A percentile compares a stretch with the other conserved stretches of the same genome.
Conservation (phyloP, 2,329 filamentous ascomycete genomes). For the Paraconiothyrium sp. region DNA sequence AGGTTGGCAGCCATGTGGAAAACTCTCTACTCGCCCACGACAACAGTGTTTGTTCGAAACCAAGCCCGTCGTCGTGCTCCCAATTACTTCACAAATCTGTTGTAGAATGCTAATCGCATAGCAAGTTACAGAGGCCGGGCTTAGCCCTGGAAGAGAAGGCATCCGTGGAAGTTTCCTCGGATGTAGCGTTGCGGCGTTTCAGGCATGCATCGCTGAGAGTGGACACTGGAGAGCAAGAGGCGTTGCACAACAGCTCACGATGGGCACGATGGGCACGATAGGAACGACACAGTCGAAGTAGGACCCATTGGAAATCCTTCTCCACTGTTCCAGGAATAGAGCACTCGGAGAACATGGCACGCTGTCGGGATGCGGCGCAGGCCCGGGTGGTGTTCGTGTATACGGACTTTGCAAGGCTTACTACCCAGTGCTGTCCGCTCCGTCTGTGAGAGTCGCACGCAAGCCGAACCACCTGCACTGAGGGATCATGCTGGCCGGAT, state of each 20-base stretch:
- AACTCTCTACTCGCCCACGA: slow-evolving; percentile 16
- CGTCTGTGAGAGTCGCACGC: slow-evolving; percentile 4
- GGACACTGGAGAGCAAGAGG: slow-evolving; percentile 24
- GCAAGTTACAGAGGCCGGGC: slow-evolving; percentile 31
- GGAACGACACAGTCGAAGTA: not conserved
- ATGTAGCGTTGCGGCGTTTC: slow-evolving; percentile 32
- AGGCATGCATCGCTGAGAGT: slow-evolving; percentile 27
- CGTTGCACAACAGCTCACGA: slow-evolving; percentile 1
- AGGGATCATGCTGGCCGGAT: slow-evolving; percentile 22
- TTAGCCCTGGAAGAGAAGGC: slow-evolving; percentile 39
- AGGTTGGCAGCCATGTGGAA: slow-evolving; percentile 20
- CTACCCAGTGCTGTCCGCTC: slow-evolving; percentile 7
- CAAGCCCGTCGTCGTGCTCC: slow-evolving; percentile 20
- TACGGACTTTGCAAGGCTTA: slow-evolving; percentile 9
- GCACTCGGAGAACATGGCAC: slow-evolving; percentile 1
- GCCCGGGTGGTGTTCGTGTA: not conserved
- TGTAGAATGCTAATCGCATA: not conserved
- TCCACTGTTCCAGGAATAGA: slow-evolving; percentile 10
- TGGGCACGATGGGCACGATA: not conserved
- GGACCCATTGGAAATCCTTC: not conserved
- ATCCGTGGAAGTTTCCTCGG: slow-evolving; percentile 25
- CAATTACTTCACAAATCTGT: not conserved
- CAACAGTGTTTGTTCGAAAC: slow-evolving; percentile 13
- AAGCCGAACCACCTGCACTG: not conserved
- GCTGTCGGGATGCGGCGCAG: not conserved